These are phyloP conservation scores for Pisolithus thermaeus DNA, from an alignment of 1,284 basidiomycete genomes.

Conservation along the genomic window DNA sequence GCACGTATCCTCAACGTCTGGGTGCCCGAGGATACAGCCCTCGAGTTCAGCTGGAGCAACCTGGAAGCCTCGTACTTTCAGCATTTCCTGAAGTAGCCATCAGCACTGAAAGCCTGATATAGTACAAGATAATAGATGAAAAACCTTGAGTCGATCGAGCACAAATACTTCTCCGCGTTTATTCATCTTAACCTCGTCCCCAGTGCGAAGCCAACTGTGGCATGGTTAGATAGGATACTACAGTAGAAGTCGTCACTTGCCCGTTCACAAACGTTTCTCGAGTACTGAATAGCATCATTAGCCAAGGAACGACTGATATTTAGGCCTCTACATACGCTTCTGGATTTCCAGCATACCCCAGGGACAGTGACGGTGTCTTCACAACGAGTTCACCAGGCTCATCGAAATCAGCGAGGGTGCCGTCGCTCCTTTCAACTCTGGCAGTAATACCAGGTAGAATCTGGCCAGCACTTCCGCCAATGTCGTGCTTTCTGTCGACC, in stretches of 20 bases:
- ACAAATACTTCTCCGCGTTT: conserved; percentile 55
- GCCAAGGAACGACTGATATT: background rate
- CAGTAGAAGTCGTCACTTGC: conserved; percentile 19
- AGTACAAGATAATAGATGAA: conserved; percentile 13
- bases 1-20: conserved; percentile 50
- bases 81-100: conserved; percentile 40
- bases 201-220: conserved; percentile 64
- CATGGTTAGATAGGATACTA: conserved; percentile 21
- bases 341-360: conserved; percentile 54
- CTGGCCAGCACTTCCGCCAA: conserved; percentile 52
- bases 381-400: conserved; percentile 66
- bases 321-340: conserved; percentile 47
- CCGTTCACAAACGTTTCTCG: conserved; percentile 51
- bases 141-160: conserved; percentile 64
- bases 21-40: conserved; percentile 64
- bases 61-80: conserved; percentile 65
- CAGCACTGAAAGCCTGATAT: background rate
- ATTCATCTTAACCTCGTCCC: conserved; percentile 61
- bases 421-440: conserved; percentile 57
- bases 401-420: conserved; percentile 51
- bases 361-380: conserved; percentile 51
- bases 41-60: conserved; percentile 65
- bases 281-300: conserved; percentile 32
- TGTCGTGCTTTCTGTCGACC: conserved; percentile 38
- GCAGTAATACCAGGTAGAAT: conserved; percentile 49